These are phyloP conservation scores for Kodamaea kakaduensis DNA, from an alignment of 805 yeast genomes.

Conservation along the genomic window DNA sequence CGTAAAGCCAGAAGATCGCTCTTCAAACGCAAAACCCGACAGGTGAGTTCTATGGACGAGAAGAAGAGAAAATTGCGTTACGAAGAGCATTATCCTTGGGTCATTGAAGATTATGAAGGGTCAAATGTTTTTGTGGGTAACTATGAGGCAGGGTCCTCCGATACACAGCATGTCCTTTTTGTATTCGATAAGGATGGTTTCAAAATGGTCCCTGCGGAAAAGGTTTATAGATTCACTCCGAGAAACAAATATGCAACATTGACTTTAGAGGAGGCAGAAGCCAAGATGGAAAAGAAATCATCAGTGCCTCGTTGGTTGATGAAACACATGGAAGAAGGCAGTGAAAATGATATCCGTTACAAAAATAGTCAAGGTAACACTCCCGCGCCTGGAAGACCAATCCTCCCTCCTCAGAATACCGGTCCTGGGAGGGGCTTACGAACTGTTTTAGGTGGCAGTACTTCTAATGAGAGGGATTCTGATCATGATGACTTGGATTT, in stretches of 20 bases:
- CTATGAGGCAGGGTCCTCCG: constrained; percentile 87
- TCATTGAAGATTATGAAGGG: constrained; percentile 93
- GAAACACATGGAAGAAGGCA: constrained; percentile 69
- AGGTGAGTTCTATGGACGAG: constrained; percentile 76
- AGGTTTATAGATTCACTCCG: constrained; percentile 89
- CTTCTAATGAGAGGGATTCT: constrained; percentile 53
- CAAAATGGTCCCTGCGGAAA: constrained; percentile 92
- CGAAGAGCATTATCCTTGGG: constrained; percentile 98
- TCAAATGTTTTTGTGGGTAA: constrained; percentile 92
- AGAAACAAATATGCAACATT: constrained; percentile 90
- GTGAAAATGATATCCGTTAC: constrained; percentile 46
- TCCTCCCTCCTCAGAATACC: constrained; percentile 9
- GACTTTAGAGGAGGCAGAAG: constrained; percentile 95
- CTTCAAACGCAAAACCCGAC: constrained; percentile 78
- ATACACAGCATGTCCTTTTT: constrained; percentile 72
- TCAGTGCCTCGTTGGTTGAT: constrained; percentile 91
- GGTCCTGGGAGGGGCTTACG: constrained; percentile 24
- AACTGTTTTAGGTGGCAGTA: constrained; percentile 41
- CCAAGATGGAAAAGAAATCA: constrained; percentile 76
- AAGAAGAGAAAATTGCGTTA: constrained; percentile 78
- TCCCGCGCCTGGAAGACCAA: constrained; percentile 10
- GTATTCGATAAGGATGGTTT: constrained; percentile 86
- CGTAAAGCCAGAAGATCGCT: constrained; percentile 56
- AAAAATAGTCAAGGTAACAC: constrained; percentile 12
- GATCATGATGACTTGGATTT: constrained; percentile 91